Base-by-base conservation (phyloP, 805 yeast genomes). In the Barnettozyma californica region DNA sequence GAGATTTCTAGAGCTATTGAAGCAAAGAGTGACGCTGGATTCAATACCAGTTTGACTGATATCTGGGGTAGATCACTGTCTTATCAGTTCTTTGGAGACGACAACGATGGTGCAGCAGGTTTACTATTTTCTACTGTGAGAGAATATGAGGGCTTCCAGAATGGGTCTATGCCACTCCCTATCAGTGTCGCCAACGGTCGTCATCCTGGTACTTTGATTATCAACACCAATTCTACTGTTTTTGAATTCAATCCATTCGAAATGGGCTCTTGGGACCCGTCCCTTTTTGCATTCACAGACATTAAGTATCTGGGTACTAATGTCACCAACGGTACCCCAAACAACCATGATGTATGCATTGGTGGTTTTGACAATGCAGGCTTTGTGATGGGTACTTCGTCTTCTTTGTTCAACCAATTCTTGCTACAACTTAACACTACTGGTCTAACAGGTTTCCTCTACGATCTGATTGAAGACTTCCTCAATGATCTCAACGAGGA, bases 191-290 rank as follows among this genome's bases (percentile, higher is more conserved):
- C 82, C 18, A 79, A 80, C 58, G 87, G 86, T 43, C 71, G 88
- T 65, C 67, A 74, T 14, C 87, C 87, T 13, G 81, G 79, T 25
- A 73, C 84, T 5, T 44, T 52, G 5, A 72, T 84, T 43, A 68
- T 86, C 43, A 72, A 76, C 50, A 61, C 65, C 25, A 88, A 88
- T 68, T 81, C 95, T 7, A 87, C 96, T 1, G 74, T 73, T 42
- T 78, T 82, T 53, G 79, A 81, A 53, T 64, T 78, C 53, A 75
- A 74, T 38, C 90, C 95, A 7, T 82, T 69, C 55, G 86, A 84
- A 62, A 66, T 89, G 60, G 97, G 97, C n/a, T 82, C 94, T 11
- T 89, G 95, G 95, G 96, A 90, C 61, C 84, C 88, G 13, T 70
- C 84, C 2, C 66, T 87, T 44, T 70, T 75, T 46, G 68, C 83